Evolutionary conservation across 371 early-diverging fungal genomes (phyloP), one percentile per base, ranked within the genome.

Genomic region (Capillidium rhysosporum): DNA sequence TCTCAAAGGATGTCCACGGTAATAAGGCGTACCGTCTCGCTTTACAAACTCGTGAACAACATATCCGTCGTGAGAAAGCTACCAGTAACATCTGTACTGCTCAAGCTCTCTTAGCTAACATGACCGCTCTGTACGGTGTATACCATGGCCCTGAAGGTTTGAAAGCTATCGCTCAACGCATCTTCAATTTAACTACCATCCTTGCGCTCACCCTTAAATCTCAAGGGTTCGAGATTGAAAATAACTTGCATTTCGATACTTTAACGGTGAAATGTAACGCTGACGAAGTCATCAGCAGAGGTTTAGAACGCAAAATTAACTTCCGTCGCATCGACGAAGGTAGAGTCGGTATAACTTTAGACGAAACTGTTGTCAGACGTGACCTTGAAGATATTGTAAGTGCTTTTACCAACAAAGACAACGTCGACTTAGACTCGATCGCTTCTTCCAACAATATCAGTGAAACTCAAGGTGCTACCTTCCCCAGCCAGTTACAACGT

Each of bases 41-140:
- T 12, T 77, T 96, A 49, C 94, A 94, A 71, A 91, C 94, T 14
- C 83, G 95, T 64, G 95, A 96, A 69, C 97, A 96, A 73, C 97
- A 96, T 69, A 96, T 96, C 69, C 83, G 92, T 47, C 80, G 95
- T 60, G 97, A 96, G 61, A 94, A 94, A 80, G 97, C 97, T 12
- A 92, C 97, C 49, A 79, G 79, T 68, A 96, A 96, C 72, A 96
- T 96, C 56, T 96, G 97, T 72, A 96, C 97, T 0, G 93, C 97
- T 20, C 89, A 91, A 64, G 92, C 89, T 40, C 70, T 91, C 46
- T 69, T 89, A 57, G 92, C 92, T 57, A 89, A 89, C 71, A 87
- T 91, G 89, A 71, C 86, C 54, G 88, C 89, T 57, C 85, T 91
- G 83, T 91, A 91, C 58, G 92, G 90, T 40, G 87, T 96, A 51